These are phyloP conservation scores for Sergeia podlipaevii DNA, from an alignment of 208 protist species.

Conservation along the genomic window DNA sequence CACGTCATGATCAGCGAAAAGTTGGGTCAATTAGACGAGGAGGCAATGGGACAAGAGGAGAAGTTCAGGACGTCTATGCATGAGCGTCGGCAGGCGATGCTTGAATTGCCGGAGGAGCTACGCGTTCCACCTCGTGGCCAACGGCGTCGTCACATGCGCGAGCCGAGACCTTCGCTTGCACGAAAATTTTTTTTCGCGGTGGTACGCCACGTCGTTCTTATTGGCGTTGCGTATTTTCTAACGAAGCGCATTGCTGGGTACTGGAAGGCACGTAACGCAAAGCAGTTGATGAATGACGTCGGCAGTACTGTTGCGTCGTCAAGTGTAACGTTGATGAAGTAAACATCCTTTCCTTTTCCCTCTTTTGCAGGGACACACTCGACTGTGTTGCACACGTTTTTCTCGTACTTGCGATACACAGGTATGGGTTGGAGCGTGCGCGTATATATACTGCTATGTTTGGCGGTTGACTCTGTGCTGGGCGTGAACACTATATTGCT, in stretches of 20 bases:
- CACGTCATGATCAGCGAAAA: constrained; percentile 76
- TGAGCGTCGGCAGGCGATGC: constrained; percentile 28
- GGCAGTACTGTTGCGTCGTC: too few relatives aligned
- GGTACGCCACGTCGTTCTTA: constrained; percentile 30
- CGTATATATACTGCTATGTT: too few relatives aligned
- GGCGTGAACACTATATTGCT: too few relatives aligned
- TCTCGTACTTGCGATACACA: too few relatives aligned
- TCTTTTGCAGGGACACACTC: too few relatives aligned
- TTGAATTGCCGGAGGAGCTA: constrained; percentile 20
- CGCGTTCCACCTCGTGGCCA: constrained; percentile 15
- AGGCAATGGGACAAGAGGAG: constrained; percentile 44
- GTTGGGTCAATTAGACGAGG: constrained; percentile 44
- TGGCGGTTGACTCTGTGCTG: too few relatives aligned
- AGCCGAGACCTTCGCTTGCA: constrained; percentile 20
- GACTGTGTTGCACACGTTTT: too few relatives aligned
- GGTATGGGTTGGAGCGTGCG: too few relatives aligned
- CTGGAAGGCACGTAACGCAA: constrained; percentile 9
- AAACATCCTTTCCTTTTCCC: too few relatives aligned
- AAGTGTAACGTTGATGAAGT: too few relatives aligned
- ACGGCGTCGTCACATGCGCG: constrained; percentile 7
- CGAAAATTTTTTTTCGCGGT: constrained; percentile 25
- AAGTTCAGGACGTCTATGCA: constrained; percentile 28
- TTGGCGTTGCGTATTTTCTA: constrained; percentile 32
- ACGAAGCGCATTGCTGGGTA: constrained; percentile 21
- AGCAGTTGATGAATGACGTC: constrained; percentile 8